Evolutionary conservation across 306 rosid genomes (phyloP), one percentile per base, ranked within the genome.

Genomic region (Heteromeles arbutifolia): DNA sequence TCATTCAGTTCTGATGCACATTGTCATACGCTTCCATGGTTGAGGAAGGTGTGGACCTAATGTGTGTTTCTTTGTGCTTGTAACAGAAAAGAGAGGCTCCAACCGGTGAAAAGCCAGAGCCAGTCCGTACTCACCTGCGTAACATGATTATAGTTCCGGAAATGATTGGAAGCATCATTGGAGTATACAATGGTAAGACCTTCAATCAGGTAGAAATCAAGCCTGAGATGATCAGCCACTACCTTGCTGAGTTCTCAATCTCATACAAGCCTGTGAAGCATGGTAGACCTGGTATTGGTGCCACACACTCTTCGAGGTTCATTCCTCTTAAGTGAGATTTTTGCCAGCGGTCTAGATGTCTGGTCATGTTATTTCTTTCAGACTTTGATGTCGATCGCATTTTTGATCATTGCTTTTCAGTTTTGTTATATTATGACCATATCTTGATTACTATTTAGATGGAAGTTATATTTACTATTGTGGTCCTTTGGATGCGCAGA

Each of bases 281-380:
- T 0, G 98, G 97, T 70, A 88, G 98, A 72, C 98, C 98, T 21
- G 98, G 98, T 88, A 93, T 93, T 81, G 98, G 98, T 84, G 98
- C 98, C 70, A 93, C 98, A 67, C 98, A 93, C 87, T 93, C 98
- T 0, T 93, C 98, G 13, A 91, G 98, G 94, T 93, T 93, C 68
- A 93, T 93, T 79, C 98, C 98, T 73, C 97, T 93, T 5, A 93
- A 93, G 92, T 93, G 94, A 93, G 29, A 43, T 62, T 66, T 5
- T 37, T 72, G 12, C 66, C 62, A 25, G 82, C 79, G 26, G 73
- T 72, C 74, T 57, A 17, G 65, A 50, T 43, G 15, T 70, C 48
- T 83, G 70, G 77, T 70, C 53, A 78, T 80, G 53, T 74, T 57
- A 72, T 76, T 56, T 64, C 53, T 52, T 18, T 14, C 29, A 66